Evolutionary conservation across 352 stramenopile species (phyloP), one percentile per base, ranked within the genome.

Genomic region (Phytophthora fragariae): DNA sequence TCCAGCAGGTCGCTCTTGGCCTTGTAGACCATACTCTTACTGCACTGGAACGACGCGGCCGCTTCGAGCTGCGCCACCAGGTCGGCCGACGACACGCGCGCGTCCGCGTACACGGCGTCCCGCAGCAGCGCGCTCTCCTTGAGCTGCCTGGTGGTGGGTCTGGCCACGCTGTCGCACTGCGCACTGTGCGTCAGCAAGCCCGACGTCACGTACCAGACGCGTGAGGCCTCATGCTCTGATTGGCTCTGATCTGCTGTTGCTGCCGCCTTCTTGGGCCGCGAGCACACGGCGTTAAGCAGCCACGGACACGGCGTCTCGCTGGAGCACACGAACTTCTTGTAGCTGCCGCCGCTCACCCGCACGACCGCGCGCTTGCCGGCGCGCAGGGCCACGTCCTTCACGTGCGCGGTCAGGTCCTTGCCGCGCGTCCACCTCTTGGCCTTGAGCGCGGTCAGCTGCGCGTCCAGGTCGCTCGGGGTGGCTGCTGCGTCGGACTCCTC

Each of bases 1-100:
- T 85, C 81, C 17, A 89, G 29, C 49, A 89, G 50, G n/a, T 89
- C 81, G 12, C 67, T 85, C 53, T 89, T 89, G 19, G 77, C 79
- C 57, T 89, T 88, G 68, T 88, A 88, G 11, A 83, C 81, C 72
- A 89, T 84, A 57, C 79, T 86, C 65, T 86, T 86, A 62, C 68
- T 86, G 61, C 81, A 86, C 24, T 77, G 71, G 19, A 84, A 66
- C 9, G 75, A n/a, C 59, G 65, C 69, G 12, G 72, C 29, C 11
- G 54, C 53, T 54, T 77, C 69, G 5, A 89, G 64, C 44, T 79
- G 81, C 60, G 78, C 76, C 11, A 85, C 72, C 31, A 86, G 65
- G 41, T 73, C 61, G 4, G 74, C 68, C 9, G 79, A 86, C 17
- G 81, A 88, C 27, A 85, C 74, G 53, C 76, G 71, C 4, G 73